These are phyloP conservation scores for Fagopyrum homotropicum DNA, from an alignment of 148 eudicot genomes.

Conservation along the genomic window DNA sequence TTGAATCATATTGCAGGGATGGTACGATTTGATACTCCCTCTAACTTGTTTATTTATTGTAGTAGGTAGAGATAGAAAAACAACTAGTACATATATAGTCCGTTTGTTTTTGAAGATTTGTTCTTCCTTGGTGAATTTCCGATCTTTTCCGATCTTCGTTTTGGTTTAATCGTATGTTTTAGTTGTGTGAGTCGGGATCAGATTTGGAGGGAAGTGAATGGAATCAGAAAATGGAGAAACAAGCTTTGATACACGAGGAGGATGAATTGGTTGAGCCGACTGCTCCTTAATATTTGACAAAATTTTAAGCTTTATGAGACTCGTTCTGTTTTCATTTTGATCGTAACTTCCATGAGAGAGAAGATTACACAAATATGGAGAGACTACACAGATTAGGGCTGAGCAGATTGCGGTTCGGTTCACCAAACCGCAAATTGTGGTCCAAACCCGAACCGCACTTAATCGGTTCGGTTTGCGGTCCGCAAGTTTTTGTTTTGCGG, in stretches of 20 bases:
- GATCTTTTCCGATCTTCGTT: slow-evolving; percentile 3
- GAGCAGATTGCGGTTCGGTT: too few species aligned
- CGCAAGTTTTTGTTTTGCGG: too few species aligned
- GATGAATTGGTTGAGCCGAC: slow-evolving; percentile 23
- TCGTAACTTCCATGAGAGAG: too few species aligned
- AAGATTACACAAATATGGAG: too few species aligned
- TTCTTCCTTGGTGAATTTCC: neutral
- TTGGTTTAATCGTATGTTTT: neutral
- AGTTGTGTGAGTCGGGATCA: slow-evolving; percentile 18
- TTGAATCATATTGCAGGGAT: too few species aligned
- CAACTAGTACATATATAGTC: neutral
- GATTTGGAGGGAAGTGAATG: slow-evolving; percentile 25
- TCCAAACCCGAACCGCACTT: too few species aligned
- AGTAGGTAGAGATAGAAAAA: too few species aligned
- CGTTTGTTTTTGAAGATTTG: neutral
- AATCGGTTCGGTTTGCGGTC: too few species aligned
- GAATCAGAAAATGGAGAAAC: slow-evolving; percentile 18
- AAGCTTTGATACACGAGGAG: slow-evolving; percentile 20
- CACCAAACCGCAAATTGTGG: too few species aligned
- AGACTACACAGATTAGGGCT: too few species aligned
- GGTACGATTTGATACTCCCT: too few species aligned
- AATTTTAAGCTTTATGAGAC: slow-evolving; percentile 85
- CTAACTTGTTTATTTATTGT: too few species aligned
- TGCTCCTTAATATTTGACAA: slow-evolving; percentile 34
- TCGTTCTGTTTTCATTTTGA: slow-evolving; percentile 42